Conservation (phyloP, 257 asterid genomes). For the Cordia subcordata region DNA sequence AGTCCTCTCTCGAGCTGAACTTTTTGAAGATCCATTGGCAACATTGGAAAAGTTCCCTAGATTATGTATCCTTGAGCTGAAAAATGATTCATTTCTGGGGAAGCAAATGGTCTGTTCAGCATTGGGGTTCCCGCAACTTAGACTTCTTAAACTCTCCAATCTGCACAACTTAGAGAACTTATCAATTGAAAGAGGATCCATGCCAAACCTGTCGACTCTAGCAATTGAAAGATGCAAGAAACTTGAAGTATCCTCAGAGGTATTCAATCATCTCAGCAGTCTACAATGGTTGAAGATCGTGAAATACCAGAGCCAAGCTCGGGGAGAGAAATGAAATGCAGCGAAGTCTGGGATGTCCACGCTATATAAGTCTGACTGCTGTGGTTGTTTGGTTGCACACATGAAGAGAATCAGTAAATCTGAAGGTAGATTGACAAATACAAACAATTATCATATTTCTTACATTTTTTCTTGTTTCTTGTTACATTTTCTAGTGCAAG, state of each 20-base stretch:
- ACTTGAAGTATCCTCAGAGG: conserved; percentile 7
- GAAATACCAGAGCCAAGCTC: conserved; percentile 2
- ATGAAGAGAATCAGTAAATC: too few species aligned
- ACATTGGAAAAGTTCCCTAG: conserved; percentile 10
- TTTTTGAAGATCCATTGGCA: conserved; percentile 19
- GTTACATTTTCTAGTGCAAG: too few species aligned
- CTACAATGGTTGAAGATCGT: background rate
- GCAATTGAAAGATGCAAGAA: conserved; percentile 6
- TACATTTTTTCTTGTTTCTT: too few species aligned
- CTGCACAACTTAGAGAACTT: conserved; percentile 15
- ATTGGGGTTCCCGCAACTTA: conserved; percentile 15
- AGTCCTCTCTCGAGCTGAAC: conserved; percentile 9
- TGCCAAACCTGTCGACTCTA: conserved; percentile 25
- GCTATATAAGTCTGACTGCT: too few species aligned
- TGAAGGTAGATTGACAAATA: too few species aligned
- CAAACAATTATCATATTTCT: too few species aligned
- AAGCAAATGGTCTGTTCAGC: conserved; percentile 2
- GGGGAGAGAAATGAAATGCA: too few species aligned
- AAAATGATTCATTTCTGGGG: conserved; percentile 16
- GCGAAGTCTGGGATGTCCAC: too few species aligned
- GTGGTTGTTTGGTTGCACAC: too few species aligned
- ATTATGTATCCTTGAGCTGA: conserved; percentile 16
- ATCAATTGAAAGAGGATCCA: conserved; percentile 7
- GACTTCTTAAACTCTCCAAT: conserved; percentile 13
- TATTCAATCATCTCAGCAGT: background rate